Evolutionary conservation across 202 grass and related monocot genomes (phyloP), one percentile per base, ranked within the genome.

Genomic region (Musa balbisiana): DNA sequence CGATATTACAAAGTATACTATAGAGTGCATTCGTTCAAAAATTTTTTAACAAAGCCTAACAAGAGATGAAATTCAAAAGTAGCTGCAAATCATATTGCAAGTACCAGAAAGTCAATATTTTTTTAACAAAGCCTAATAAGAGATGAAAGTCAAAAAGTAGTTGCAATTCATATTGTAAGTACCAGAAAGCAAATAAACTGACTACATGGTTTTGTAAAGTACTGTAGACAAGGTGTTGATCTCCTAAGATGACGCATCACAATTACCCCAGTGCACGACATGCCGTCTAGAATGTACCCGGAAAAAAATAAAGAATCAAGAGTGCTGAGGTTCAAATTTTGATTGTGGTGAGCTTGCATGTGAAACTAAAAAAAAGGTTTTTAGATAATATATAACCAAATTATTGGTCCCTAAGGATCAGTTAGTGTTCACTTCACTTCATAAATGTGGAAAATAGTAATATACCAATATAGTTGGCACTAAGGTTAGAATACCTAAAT

Each of bases 51-150:
- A 73, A 87, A 63, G 67, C 55, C 9, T 23, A 62, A 71, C 69
- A 80, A 66, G 49, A 60, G 20, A 12, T 80, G 8, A 52, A 78
- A n/a, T 70, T 49, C n/a, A 11, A 77, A 51, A 82, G 69, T 54
- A 67, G 24, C 20, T 10, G 23, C 4, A 43, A 43, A 12, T 23
- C 10, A 25, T 65, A 63, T 65, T 25, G 10, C 8, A 65, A 23
- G 24, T 25, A 65, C 63, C 24, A 65, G 21, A 14, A 63, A 22
- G 22, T 43, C 33, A 43, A 43, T 43, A 43, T 10, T 63, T 22
- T 13, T 67, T 65, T 79, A 60, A 72, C 22, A 70, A 87, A 63
- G 67, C 55, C 5, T 23, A 62, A 71, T 64, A 80, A 66, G 55
- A 60, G 17, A 12, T 80, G 8, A 52, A 78, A n/a, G 73, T 49